phyloP scores from a whole-genome alignment of 2,329 filamentous ascomycete species.

The Ampelomyces quisqualis region DNA sequence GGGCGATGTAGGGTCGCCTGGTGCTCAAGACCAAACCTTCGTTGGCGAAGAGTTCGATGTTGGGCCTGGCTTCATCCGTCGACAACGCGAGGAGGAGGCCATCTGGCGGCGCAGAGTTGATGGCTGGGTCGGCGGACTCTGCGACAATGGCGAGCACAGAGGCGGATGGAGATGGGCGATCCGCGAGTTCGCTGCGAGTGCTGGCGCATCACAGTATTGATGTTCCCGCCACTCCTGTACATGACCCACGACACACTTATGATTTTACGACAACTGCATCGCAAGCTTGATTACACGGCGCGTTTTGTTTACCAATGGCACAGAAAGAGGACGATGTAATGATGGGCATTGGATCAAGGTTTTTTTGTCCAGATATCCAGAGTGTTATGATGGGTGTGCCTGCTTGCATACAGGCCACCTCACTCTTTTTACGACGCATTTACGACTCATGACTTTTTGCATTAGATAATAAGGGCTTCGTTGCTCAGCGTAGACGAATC shows the following conservation, averaged over 20 bases:
- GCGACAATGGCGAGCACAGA: constrained; percentile 44
- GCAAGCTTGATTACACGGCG: constrained; percentile 21
- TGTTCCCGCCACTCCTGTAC: constrained; percentile 2
- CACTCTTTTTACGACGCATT: constrained; percentile 39
- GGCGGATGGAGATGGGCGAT: constrained; percentile 76
- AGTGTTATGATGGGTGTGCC: constrained; percentile 38
- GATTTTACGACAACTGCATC: constrained; percentile 26
- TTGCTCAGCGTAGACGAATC: constrained; percentile 5
- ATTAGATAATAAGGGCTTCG: constrained; percentile 5
- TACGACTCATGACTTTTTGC: constrained; percentile 33
- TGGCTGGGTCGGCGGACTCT: constrained; percentile 70
- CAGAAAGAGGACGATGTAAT: constrained; percentile 9
- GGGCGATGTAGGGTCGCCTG: constrained; percentile 20
- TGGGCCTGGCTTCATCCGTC: constrained; percentile 85
- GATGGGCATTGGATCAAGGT: constrained; percentile 1
- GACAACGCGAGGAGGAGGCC: constrained; percentile 88
- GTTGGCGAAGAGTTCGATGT: constrained; percentile 98
- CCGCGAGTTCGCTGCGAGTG: constrained; percentile 47
- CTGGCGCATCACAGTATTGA: constrained; percentile 7
- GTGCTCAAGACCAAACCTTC: constrained; percentile 39
- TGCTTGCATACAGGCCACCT: constrained; percentile 25
- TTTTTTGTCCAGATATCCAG: constrained; percentile 32
- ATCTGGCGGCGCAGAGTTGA: constrained; percentile 87
- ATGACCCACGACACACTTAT: constrained; percentile 1
- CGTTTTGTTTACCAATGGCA: constrained; percentile 19